Base-by-base conservation (phyloP, 2,329 filamentous ascomycete genomes). In the Dissoconium aciculare region DNA sequence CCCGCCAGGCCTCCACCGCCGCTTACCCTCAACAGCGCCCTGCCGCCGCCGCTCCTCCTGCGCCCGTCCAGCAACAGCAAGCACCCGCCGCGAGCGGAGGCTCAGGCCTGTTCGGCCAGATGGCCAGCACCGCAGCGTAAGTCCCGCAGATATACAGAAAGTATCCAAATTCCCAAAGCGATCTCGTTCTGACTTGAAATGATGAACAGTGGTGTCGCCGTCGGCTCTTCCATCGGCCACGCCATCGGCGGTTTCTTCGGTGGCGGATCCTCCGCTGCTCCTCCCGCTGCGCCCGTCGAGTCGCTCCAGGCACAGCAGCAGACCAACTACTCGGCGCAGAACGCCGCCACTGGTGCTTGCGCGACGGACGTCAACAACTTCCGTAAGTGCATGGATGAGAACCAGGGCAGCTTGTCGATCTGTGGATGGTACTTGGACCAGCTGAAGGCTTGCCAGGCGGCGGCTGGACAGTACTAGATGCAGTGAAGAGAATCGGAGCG, bases 351-450 rank as follows among this genome's bases (percentile, higher is more conserved):
- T 53, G 54, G 49, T 38, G 52, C 48, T 56, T 98, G 89, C 63
- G 73, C 74, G 41, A 71, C 67, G 32, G 83, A 89, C 47, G 74
- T 84, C 32, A 73, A 75, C 59, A 73, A 71, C 61, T 95, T 98
- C 69, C 85, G 83, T 51, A 78, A 77, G 64, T 98, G 89, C 69
- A 78, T 98, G 77, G 85, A 95, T 58, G 81, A 95, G 53, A 79
- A 98, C 59, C 66, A 74, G 54, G 89, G 89, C 46, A 84, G 89
- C 62, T 74, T 98, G 78, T 77, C 78, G 54, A 91, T 94, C 54
- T 98, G 89, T 65, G 79, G 80, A 45, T 98, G 87, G 85, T 98
- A 98, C 59, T 64, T 98, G 49, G 89, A 98, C 41, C 46, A 98
- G 71, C 68, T 98, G 59, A 65, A 65, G 58, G 61, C 61, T 11